Evolutionary conservation across 169 alveolate species (phyloP), one percentile per base, ranked within the genome.

Genomic region (Besnoitia besnoiti): DNA sequence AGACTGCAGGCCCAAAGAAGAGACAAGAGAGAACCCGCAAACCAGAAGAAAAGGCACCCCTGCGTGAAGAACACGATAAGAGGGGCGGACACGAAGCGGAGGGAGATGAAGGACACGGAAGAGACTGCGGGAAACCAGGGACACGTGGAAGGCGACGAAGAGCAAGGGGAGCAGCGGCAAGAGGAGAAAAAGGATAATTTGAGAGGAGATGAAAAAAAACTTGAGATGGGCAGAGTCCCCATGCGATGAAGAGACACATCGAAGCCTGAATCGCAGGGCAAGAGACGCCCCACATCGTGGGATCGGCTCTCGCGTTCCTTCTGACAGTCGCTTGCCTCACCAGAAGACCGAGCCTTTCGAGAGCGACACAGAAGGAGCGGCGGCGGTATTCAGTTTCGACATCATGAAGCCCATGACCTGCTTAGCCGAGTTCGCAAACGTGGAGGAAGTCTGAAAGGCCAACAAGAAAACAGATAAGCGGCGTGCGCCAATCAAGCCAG

Each of bases 371-470:
- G 4, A 4, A 50, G 37, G 50, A 4, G 7, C 24, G 10, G 55
- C 80, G 14, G 40, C 39, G 55, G 12, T 42, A 55, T 55, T 55
- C 67, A 55, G 27, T n/a, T 55, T 55, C 67, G 67, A 5, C 39
- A 42, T 39, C 85, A 77, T 21, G 59, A 77, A 77, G 44, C 46
- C 85, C 85, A 77, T 77, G 30, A 77, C 85, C 39, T 77, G 85
- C 85, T 42, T 33, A 7, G 85, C 85, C 39, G 85, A 77, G 37
- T 50, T 14, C 33, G 44, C 85, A 4, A 77, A 39, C 55, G 55
- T 33, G 27, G 50, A 33, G 55, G 85, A n/a, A 1, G 50, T 42
- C 85, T 77, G 85, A 4, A 33, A 12, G 33, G n/a, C 35, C 39
- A 77, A 5, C 5, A n/a, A 3, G 30, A 55, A 19, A 16, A 55